Base-by-base conservation (phyloP, 148 eudicot genomes). In the Chenopodium berlandieri region DNA sequence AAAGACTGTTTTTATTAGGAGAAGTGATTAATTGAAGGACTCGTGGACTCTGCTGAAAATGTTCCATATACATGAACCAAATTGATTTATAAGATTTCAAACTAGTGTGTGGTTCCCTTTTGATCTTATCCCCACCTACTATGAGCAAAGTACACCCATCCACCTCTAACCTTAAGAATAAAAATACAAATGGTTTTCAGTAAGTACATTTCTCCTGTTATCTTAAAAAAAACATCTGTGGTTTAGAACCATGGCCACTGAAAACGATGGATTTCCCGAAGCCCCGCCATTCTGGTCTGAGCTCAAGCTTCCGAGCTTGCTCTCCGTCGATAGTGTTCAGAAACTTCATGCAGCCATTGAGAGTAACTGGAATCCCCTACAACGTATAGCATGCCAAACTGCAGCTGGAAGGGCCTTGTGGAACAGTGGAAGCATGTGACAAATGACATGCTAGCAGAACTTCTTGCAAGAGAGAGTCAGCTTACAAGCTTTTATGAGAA, bases 391-490 rank as follows among this genome's bases (percentile, higher is more conserved):
- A 0, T 95, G 97, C 83, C 98, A 95, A 81, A 95, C 91, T 2
- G 98, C 97, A 12, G 98, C 98, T 9, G 98, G 97, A 4, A 84
- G 97, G 75, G 98, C 97, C 9, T 62, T 95, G 73, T 95, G 98
- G 23, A 23, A 23, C 23, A 23, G 23, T 23, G 23, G 98, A 93
- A 88, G 89, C 97, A 92, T 71, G 98, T 91, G 73, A 85, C 94
- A 2, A 86, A 88, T 71, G 98, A 95, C 70, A 85, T 90, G 13
- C 85, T 92, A 4, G 98, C 98, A 1, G 98, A 92, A 88, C 66
- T 93, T 6, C 89, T 95, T 22, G 97, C 98, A 0, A 97, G 98
- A n/a, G 97, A 93, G 84, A 84, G 88, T 5, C 82, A 90, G 84
- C 83, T 93, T 71, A 93, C 80, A 58, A 89, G 83, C 79, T 86